phyloP scores from a whole-genome alignment of 1,284 basidiomycete species.

The Malassezia restricta region DNA sequence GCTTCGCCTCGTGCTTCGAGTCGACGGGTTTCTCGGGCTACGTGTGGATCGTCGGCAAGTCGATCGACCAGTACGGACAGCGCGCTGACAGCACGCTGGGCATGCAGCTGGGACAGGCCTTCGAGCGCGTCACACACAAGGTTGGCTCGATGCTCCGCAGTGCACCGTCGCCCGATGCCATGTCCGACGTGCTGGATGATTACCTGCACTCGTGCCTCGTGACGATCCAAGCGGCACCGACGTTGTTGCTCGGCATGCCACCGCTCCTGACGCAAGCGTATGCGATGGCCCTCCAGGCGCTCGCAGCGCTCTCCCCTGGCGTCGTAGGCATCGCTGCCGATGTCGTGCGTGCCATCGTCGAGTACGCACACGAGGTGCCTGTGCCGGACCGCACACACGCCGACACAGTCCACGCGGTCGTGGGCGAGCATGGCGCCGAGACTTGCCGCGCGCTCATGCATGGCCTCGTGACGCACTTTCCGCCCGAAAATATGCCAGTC shows the following conservation, averaged over 20 bases:
- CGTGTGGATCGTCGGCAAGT: conserved; percentile 84
- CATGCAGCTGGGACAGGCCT: conserved; percentile 23
- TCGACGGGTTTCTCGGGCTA: conserved; percentile 72
- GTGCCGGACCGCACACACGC: conserved; percentile 5
- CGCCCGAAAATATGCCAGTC: conserved; percentile 65
- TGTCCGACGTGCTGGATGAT: conserved; percentile 67
- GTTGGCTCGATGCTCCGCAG: conserved; percentile 11
- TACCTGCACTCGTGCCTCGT: conserved; percentile 71
- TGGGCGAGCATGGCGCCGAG: conserved; percentile 63
- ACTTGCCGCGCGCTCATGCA: conserved; percentile 61
- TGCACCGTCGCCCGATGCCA: conserved; percentile 1
- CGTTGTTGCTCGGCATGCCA: conserved; percentile 55
- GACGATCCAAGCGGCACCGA: conserved; percentile 59
- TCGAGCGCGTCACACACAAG: conserved; percentile 26
- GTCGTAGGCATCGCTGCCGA: conserved; percentile 71
- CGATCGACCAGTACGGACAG: conserved; percentile 45
- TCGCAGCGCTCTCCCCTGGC: conserved; percentile 51
- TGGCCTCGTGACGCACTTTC: conserved; percentile 68
- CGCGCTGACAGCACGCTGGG: conserved; percentile 19
- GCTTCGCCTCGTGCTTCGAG: conserved; percentile 69
- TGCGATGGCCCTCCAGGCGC: conserved; percentile 23
- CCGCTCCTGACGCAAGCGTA: conserved; percentile 47
- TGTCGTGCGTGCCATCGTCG: conserved; percentile 61
- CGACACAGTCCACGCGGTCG: conserved; percentile 56
- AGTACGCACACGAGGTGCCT: conserved; percentile 49